Base-by-base conservation (phyloP, 306 rosid species). In the Oxytropis ochrocephala region DNA sequence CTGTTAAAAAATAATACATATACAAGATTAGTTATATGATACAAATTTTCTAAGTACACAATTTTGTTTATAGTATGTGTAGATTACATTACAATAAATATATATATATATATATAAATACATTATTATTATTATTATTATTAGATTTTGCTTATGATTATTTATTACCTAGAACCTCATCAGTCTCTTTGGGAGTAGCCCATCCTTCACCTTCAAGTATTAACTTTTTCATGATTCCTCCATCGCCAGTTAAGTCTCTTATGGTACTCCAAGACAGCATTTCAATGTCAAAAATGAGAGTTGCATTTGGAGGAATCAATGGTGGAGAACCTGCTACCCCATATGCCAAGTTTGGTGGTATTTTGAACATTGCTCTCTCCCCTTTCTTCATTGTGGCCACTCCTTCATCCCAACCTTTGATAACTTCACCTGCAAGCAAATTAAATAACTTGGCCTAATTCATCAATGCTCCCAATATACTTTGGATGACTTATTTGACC, bases 351-450 rank as follows among this genome's bases (percentile, higher is more conserved):
- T 70, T 69, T 8, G 95, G 85, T 18, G 95, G 89, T 12, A 85
- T 81, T 57, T 60, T 81, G 70, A 88, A 88, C 35, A 81, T 57
- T 73, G 95, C 88, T 79, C 85, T 83, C 78, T 88, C 95, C 21
- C 95, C 89, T 61, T 75, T 83, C 75, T 81, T 85, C 91, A 85
- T 88, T 17, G 83, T 79, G 16, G 69, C 84, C 49, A 88, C 85
- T 51, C 91, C 91, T 72, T 83, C 87, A 69, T 85, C 95, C 95
- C 82, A 81, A 5, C 95, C 95, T 48, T 65, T 80, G 75, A 88
- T 88, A 18, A 88, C 95, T 75, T 83, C 95, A 73, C 85, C 93
- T 85, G 71, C 17, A 48, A 52, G 8, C 18, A 52, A 24, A 75
- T 17, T 12, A 29, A 52, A 12, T 24, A 63, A 70, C 13, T 32